Evolutionary conservation across 306 rosid species (phyloP).

Genomic region (Vigna angularis): DNA sequence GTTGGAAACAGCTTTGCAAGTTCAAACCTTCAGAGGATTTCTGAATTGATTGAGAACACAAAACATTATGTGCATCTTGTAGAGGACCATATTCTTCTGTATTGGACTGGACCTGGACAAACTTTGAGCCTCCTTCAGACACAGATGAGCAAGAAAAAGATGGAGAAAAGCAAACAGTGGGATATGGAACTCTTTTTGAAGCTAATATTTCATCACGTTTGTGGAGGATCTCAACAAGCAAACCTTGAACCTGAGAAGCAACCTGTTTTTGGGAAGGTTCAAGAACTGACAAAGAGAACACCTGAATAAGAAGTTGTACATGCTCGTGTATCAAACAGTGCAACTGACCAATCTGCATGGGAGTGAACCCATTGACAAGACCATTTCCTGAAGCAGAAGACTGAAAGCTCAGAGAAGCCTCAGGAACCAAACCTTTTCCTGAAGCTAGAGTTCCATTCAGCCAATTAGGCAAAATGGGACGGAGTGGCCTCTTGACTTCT

Average conservation of each 20-base stretch:
- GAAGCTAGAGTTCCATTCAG: constrained; percentile 56
- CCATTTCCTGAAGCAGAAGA: constrained; percentile 60
- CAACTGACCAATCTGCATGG: constrained; percentile 82
- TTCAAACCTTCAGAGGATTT: constrained; percentile 53
- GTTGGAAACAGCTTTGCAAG: constrained; percentile 53
- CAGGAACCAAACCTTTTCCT: constrained; percentile 60
- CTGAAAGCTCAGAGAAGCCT: constrained; percentile 48
- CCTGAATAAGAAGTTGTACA: constrained; percentile 93
- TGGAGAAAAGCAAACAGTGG: constrained; percentile 72
- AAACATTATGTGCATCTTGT: constrained; percentile 41
- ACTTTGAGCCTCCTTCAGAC: constrained; percentile 56
- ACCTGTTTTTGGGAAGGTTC: constrained; percentile 80
- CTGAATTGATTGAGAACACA: constrained; percentile 57
- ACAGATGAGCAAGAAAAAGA: constrained; percentile 53
- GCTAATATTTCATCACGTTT: constrained; percentile 67
- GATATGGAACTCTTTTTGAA: constrained; percentile 72
- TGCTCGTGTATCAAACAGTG: constrained; percentile 87
- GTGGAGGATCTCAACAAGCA: constrained; percentile 81
- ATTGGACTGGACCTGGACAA: constrained; percentile 46
- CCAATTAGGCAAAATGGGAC: constrained; percentile 83
- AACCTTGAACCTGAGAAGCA: constrained; percentile 81
- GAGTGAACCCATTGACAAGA: constrained; percentile 79
- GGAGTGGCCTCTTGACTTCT: constrained; percentile 71
- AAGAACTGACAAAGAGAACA: constrained; percentile 74
- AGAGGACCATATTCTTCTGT: constrained; percentile 52